These are phyloP conservation scores for Boletus eberwhitei DNA, from an alignment of 768 basidiomycete genomes.

Conservation along the genomic window DNA sequence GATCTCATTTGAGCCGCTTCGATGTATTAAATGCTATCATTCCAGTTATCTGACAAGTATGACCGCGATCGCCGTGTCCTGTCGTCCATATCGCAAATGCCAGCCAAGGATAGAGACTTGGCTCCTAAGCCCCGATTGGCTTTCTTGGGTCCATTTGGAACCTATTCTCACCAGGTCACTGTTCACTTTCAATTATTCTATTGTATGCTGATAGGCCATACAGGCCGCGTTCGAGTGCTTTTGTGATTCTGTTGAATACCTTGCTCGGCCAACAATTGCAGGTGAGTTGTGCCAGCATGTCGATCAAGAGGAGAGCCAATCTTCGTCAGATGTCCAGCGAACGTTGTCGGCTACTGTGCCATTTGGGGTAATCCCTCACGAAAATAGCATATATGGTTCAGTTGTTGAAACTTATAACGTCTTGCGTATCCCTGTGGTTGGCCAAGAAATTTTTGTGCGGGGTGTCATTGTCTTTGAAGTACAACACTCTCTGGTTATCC, in stretches of 20 bases:
- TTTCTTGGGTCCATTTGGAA: constrained; percentile 66
- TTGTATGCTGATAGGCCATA: constrained; percentile 21
- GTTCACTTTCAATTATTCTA: neutral
- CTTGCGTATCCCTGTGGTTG: constrained; percentile 42
- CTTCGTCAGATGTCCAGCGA: constrained; percentile 52
- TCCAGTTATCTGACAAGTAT: constrained; percentile 81
- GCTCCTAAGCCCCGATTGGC: constrained; percentile 47
- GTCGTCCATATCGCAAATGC: constrained; percentile 42
- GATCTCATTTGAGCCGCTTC: neutral
- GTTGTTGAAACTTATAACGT: constrained; percentile 74
- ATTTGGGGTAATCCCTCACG: constrained; percentile 72
- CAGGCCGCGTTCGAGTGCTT: constrained; percentile 50
- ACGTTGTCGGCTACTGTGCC: constrained; percentile 42
- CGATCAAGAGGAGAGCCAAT: neutral
- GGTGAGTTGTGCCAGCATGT: constrained; percentile 26
- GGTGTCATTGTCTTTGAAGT: constrained; percentile 60
- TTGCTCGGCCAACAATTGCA: constrained; percentile 38
- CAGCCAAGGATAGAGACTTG: constrained; percentile 64
- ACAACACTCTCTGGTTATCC: constrained; percentile 67
- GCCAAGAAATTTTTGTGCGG: constrained; percentile 48
- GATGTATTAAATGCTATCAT: constrained; percentile 2
- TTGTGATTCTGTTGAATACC: constrained; percentile 42
- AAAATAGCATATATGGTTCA: constrained; percentile 72
- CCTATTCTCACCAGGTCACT: constrained; percentile 64
- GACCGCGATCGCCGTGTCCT: constrained; percentile 70